Base-by-base conservation (phyloP, 208 protist genomes). In the Spongospora subterranea region DNA sequence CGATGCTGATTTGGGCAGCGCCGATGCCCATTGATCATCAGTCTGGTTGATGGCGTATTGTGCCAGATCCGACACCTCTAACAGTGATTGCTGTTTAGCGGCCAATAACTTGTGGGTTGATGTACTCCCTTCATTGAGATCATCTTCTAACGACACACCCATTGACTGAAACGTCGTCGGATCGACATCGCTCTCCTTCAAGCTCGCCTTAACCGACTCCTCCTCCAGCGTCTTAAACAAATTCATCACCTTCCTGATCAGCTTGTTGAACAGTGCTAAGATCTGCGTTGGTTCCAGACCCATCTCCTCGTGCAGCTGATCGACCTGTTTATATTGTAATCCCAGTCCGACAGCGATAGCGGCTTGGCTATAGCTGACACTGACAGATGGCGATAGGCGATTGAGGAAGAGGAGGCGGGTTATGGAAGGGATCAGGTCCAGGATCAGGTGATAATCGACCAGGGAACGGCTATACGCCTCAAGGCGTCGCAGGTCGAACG, bases 371-470 rank as follows among this genome's bases (percentile, higher is more conserved):
- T 29, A 45, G 40, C 54, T 82, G 13, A 90, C 13, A 17, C 54
- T 0, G n/a, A 91, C 88, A 1, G 50, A 13, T 29, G 32, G 20
- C 13, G 6, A 1, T 32, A 91, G 35, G 6, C 45, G 89, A 40
- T 88, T 32, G 6, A 89, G 53, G 50, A 91, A 91, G 24, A 77
- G 17, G 17, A 91, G 29, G n/a, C 89, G 39, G 13, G 50, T 50
- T 32, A 64, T 82, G 11, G 39, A 88, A 0, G 89, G 89, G 41
- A 91, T 39, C 54, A 91, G 50, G n/a, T 91, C 89, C 89, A 91
- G 39, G 1, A 91, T 39, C 20, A 91, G 89, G 39, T 91, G 89
- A 64, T 91, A 91, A 40, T 91, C 89, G 32, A 91, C 89, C 41
- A 82, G 6, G 11, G 46, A 89, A 13, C 46, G 29, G 88, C 17